These are phyloP conservation scores for Hymenoscyphus repandus DNA, from an alignment of 2,329 filamentous ascomycete species.

Conservation along the genomic window DNA sequence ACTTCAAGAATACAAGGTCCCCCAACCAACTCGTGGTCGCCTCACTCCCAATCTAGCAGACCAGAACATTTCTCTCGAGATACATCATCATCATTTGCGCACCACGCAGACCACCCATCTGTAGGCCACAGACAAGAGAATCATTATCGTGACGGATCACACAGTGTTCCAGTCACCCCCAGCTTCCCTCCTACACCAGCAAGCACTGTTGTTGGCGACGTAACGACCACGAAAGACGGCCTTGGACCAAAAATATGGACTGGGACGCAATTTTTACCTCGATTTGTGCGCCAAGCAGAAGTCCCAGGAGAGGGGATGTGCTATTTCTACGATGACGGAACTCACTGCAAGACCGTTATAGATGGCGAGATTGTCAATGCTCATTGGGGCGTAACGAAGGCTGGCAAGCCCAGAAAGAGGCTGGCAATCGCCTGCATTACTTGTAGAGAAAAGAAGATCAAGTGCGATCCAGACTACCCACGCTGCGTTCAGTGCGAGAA, in stretches of 20 bases:
- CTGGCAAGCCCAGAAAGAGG: conserved; percentile 86
- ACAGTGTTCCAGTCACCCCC: conserved; percentile 16
- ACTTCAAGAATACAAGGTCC: conserved; percentile 14
- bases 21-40: conserved; percentile 26
- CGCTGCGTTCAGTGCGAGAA: conserved; percentile 91
- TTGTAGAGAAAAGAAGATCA: conserved; percentile 96
- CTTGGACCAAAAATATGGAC: conserved; percentile 66
- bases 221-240: conserved; percentile 46
- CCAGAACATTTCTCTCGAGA: conserved; percentile 27
- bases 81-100: conserved; percentile 28
- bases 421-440: conserved; percentile 89
- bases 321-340: conserved; percentile 82
- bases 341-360: conserved; percentile 75
- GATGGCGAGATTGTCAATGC: conserved; percentile 85
- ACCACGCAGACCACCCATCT: conserved; percentile 19
- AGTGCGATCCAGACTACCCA: conserved; percentile 83
- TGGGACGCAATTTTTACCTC: conserved; percentile 60
- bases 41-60: conserved; percentile 22
- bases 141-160: conserved; percentile 20
- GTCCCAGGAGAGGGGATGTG: conserved; percentile 75
- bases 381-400: conserved; percentile 90
- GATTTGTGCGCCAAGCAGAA: conserved; percentile 58
- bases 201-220: conserved; percentile 22
- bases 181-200: conserved; percentile 24
- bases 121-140: conserved; percentile 20